Evolutionary conservation across 2,329 filamentous ascomycete genomes (phyloP).

Genomic region (Phyllosticta ampelicida): DNA sequence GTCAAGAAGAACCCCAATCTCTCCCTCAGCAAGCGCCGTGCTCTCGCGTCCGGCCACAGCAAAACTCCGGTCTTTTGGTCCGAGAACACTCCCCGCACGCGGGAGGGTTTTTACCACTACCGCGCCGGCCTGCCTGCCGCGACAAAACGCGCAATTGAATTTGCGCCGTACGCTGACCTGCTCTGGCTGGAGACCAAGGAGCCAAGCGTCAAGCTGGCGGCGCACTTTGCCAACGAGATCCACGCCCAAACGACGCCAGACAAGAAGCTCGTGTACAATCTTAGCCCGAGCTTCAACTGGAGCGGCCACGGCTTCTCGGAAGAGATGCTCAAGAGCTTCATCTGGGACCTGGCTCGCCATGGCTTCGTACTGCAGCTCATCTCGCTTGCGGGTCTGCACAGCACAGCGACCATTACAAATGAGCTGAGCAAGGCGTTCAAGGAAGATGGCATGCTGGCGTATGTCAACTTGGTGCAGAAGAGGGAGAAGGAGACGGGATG

Average conservation of each 20-base stretch:
- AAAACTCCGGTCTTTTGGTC: slow-evolving; percentile 66
- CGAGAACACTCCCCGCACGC: slow-evolving; percentile 85
- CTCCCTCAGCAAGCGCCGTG: slow-evolving; percentile 66
- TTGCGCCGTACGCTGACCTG: slow-evolving; percentile 85
- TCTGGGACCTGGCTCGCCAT: slow-evolving; percentile 84
- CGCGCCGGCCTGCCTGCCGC: slow-evolving; percentile 72
- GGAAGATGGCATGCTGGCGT: slow-evolving; percentile 89
- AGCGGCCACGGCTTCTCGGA: slow-evolving; percentile 87
- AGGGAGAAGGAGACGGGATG: slow-evolving; percentile 83
- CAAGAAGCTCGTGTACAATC: slow-evolving; percentile 93
- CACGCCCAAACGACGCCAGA: slow-evolving; percentile 51
- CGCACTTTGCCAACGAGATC: slow-evolving; percentile 66
- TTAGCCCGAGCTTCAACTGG: slow-evolving; percentile 98
- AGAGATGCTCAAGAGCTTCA: slow-evolving; percentile 73
- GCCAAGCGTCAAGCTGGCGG: slow-evolving; percentile 68
- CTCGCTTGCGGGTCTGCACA: slow-evolving; percentile 53
- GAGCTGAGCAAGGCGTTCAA: slow-evolving; percentile 78
- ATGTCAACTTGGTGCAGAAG: slow-evolving; percentile 85
- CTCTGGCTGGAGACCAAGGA: slow-evolving; percentile 96
- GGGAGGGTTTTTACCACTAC: slow-evolving; percentile 92
- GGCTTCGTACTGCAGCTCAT: slow-evolving; percentile 55
- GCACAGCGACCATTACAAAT: slow-evolving; percentile 51
- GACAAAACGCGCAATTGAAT: slow-evolving; percentile 85
- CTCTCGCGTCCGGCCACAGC: slow-evolving; percentile 57
- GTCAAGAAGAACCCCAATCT: slow-evolving; percentile 57